Percentiles rank a stretch among this genome's conserved stretches.
phyloP scores from a whole-genome alignment of 1,139 yeast species.

The Lipomyces yarrowii region DNA sequence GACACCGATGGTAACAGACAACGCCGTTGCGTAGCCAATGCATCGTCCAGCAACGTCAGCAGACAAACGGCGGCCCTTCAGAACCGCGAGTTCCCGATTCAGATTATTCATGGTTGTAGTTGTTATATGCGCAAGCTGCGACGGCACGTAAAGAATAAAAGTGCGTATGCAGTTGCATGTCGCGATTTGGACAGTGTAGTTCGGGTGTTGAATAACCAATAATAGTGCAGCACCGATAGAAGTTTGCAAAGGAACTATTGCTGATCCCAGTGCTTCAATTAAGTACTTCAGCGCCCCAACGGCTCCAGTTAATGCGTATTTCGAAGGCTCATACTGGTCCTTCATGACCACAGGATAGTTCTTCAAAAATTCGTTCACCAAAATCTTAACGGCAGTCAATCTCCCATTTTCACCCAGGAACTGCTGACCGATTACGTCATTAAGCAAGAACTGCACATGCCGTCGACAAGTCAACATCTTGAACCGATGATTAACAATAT shows the following conservation, averaged over 20 bases:
- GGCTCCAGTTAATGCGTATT: conserved; percentile 38
- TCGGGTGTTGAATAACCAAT: conserved; percentile 34
- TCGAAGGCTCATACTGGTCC: conserved; percentile 35
- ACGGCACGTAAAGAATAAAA: conserved; percentile 35
- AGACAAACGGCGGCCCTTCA: conserved; percentile 29
- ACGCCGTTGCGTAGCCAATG: conserved; percentile 39
- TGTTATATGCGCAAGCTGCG: conserved; percentile 37
- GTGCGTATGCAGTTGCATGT: conserved; percentile 28
- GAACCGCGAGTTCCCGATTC: conserved; percentile 37
- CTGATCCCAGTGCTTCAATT: conserved; percentile 41
- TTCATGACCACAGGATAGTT: conserved; percentile 36
- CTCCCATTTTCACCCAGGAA: conserved; percentile 43
- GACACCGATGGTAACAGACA: conserved; percentile 39
- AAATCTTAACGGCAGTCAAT: conserved; percentile 37
- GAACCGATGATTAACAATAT: conserved; percentile 34
- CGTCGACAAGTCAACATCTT: conserved; percentile 36
- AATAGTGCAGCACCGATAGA: conserved; percentile 28
- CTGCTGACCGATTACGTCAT: conserved; percentile 38
- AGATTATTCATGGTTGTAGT: conserved; percentile 36
- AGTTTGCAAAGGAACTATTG: conserved; percentile 34
- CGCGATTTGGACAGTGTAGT: conserved; percentile 35
- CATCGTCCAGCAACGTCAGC: conserved; percentile 33
- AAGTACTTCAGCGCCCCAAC: conserved; percentile 37
- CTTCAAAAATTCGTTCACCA: conserved; percentile 39
- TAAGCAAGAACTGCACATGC: conserved; percentile 39